A percentile compares a stretch with the other conserved stretches of the same genome.
phyloP scores from a whole-genome alignment of 768 basidiomycete species.

The Phanerochaete carnosa region DNA sequence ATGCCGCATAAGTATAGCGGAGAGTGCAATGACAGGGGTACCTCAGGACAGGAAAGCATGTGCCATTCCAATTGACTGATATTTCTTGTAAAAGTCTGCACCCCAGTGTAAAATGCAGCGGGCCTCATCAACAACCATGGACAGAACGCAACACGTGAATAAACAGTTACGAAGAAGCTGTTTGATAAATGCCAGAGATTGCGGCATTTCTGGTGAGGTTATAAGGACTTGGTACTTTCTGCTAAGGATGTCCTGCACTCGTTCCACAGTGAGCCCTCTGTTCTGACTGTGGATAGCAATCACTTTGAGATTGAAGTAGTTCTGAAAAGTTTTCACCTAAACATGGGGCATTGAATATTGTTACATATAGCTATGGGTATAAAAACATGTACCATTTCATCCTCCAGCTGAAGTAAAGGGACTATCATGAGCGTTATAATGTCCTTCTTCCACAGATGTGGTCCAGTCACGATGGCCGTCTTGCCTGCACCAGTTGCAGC shows the following conservation, averaged over 20 bases:
- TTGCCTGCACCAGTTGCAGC: slow-evolving; percentile 36
- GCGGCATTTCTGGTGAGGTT: slow-evolving; percentile 28
- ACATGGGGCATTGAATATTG: too few relatives aligned
- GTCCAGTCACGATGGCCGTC: slow-evolving; percentile 36
- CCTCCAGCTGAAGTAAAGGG: slow-evolving; percentile 34
- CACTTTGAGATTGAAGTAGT: slow-evolving; percentile 29
- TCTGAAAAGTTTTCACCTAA: slow-evolving; percentile 29
- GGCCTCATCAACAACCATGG: slow-evolving; percentile 27
- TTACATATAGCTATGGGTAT: not conserved
- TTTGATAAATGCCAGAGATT: slow-evolving; percentile 22
- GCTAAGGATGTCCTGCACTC: slow-evolving; percentile 13
- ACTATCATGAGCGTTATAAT: slow-evolving; percentile 36
- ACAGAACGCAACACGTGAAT: slow-evolving; percentile 19
- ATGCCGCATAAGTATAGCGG: slow-evolving; percentile 17
- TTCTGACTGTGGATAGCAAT: slow-evolving; percentile 31
- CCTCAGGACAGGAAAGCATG: slow-evolving; percentile 22
- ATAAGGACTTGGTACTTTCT: slow-evolving; percentile 24
- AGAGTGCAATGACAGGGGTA: slow-evolving; percentile 18
- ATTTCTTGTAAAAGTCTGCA: slow-evolving; percentile 26
- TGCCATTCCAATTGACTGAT: slow-evolving; percentile 19
- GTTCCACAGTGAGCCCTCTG: slow-evolving; percentile 25
- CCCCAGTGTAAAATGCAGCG: slow-evolving; percentile 32
- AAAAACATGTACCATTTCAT: slow-evolving; percentile 29
- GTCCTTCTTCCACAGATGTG: slow-evolving; percentile 23
- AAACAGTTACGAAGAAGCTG: slow-evolving; percentile 18